Percentiles rank a stretch among this genome's conserved stretches.
Conservation (phyloP, 228 moss, liverwort and hornwort species). For the Sphagnum fallax region DNA sequence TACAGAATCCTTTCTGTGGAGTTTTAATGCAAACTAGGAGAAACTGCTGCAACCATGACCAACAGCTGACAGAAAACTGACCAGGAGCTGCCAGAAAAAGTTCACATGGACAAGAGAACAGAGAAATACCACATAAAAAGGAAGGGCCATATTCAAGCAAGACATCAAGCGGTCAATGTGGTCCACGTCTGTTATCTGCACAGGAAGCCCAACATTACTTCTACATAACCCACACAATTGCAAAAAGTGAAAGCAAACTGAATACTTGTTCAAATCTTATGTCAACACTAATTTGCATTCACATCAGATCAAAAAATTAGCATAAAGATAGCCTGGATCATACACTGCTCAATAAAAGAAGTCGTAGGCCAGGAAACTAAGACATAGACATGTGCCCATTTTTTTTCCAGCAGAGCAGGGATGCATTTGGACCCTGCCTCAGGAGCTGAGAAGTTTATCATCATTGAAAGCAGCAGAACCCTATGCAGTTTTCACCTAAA, state of each 20-base stretch:
- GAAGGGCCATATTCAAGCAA: slow-evolving; percentile 51
- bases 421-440: slow-evolving; percentile 28
- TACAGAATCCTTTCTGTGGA: too few relatives aligned
- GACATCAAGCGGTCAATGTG: slow-evolving; percentile 63
- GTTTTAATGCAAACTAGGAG: too few relatives aligned
- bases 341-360: too few relatives aligned
- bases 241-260: too few relatives aligned
- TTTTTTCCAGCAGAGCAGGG: slow-evolving; percentile 25
- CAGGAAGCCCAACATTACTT: not conserved
- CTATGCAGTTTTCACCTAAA: not conserved
- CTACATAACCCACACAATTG: not conserved
- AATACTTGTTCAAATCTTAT: too few relatives aligned
- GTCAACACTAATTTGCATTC: too few relatives aligned
- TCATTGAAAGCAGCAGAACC: slow-evolving; percentile 3
- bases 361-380: too few relatives aligned
- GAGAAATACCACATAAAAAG: slow-evolving; percentile 40
- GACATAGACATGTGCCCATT: too few relatives aligned
- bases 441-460: slow-evolving; percentile 45
- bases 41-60: not conserved
- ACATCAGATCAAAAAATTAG: too few relatives aligned
- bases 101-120: not conserved
- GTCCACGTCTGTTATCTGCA: slow-evolving; percentile 52
- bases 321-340: too few relatives aligned
- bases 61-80: not conserved
- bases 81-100: too few relatives aligned